These are phyloP conservation scores for Pilobolus umbonatus DNA, from an alignment of 192 early-diverging fungal genomes.

Conservation along the genomic window DNA sequence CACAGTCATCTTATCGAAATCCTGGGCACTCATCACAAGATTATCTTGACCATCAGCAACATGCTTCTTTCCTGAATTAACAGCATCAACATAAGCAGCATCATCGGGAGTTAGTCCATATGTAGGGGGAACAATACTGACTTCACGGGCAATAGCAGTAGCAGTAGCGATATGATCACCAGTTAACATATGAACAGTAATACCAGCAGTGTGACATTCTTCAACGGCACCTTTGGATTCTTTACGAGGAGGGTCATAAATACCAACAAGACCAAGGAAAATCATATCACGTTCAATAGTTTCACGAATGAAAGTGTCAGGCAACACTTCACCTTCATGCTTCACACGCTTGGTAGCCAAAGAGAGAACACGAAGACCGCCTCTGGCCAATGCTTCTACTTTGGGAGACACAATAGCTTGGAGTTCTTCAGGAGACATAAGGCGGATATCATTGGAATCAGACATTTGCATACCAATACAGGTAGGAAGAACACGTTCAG, in stretches of 20 bases:
- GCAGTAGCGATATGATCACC: constrained; percentile 93
- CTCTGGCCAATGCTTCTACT: constrained; percentile 68
- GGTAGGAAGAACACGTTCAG: constrained; percentile 78
- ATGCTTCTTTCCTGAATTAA: constrained; percentile 37
- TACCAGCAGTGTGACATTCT: constrained; percentile 86
- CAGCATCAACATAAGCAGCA: background rate
- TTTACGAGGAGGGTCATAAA: constrained; percentile 86
- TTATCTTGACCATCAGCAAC: constrained; percentile 40
- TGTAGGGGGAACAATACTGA: constrained; percentile 66
- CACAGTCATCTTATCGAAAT: constrained; percentile 83
- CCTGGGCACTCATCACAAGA: constrained; percentile 77
- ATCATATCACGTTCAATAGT: constrained; percentile 65
- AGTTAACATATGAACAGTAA: constrained; percentile 94
- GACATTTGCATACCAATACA: constrained; percentile 54
- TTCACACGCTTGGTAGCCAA: constrained; percentile 64
- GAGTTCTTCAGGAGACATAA: constrained; percentile 33
- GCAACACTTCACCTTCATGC: constrained; percentile 15
- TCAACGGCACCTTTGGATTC: constrained; percentile 61
- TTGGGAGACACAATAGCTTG: constrained; percentile 48
- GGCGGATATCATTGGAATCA: constrained; percentile 16
- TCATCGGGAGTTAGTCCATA: constrained; percentile 36
- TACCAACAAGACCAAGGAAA: constrained; percentile 86
- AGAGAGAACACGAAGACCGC: constrained; percentile 81
- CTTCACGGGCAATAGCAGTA: constrained; percentile 83
- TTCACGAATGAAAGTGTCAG: constrained; percentile 43